Evolutionary conservation across 129 eudicot genomes (phyloP).

Genomic region (sunflower (Helianthus annuus)): HanXRQr2.0-SUNRISE NC_035433.2:137754417-137754916

Average conservation of each 20-base stretch:
- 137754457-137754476: neutral
- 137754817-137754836: neutral
- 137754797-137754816: neutral
- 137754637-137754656: neutral
- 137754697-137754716: constrained; percentile 6
- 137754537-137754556: neutral
- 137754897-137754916: too few relatives aligned
- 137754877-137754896: too few relatives aligned
- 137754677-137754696: neutral
- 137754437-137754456: neutral
- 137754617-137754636: neutral
- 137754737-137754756: neutral
- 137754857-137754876: neutral
- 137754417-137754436: constrained; percentile 8
- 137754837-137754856: neutral
- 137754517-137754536: neutral
- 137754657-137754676: constrained; percentile 9
- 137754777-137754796: neutral
- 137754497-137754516: neutral
- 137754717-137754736: neutral
- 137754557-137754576: neutral
- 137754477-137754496: neutral
- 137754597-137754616: neutral
- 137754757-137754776: neutral
- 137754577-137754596: neutral